Evolutionary conservation across 2,329 filamentous ascomycete genomes (phyloP).

Genomic region (Dothideomycetes sp.): DNA sequence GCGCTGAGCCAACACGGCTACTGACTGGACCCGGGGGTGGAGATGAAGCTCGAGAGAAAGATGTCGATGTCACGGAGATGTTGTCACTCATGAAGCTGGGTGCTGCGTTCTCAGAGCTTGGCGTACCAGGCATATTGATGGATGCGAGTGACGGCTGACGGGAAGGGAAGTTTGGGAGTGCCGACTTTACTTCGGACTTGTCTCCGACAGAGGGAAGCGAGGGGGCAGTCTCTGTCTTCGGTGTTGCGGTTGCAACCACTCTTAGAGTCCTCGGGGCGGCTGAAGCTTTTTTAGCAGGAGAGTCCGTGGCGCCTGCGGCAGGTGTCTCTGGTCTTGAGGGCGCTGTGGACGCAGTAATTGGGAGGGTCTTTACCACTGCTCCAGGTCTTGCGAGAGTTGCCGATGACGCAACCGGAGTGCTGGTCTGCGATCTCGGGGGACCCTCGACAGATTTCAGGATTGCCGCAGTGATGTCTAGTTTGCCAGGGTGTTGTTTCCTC

Average conservation of each 20-base stretch:
- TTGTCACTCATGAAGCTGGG: constrained; percentile 52
- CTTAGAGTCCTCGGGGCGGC: constrained; percentile 55
- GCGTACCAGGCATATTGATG: constrained; percentile 57
- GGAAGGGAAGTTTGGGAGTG: constrained; percentile 31
- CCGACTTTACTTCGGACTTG: constrained; percentile 14
- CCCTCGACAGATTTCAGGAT: constrained; percentile 15
- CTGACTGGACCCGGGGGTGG: constrained; percentile 38
- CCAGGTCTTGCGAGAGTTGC: not conserved
- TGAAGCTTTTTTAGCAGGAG: constrained; percentile 30
- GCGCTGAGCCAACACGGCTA: constrained; percentile 54
- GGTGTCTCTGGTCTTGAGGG: not conserved
- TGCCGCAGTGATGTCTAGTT: constrained; percentile 35
- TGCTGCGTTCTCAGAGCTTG: constrained; percentile 50
- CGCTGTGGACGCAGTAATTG: not conserved
- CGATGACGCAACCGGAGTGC: constrained; percentile 4
- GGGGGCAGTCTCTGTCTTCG: constrained; percentile 49
- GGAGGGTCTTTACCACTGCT: not conserved
- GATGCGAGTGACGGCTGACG: constrained; percentile 46
- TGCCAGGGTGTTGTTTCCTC: constrained; percentile 29
- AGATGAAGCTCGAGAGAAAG: constrained; percentile 61
- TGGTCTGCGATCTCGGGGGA: constrained; percentile 6
- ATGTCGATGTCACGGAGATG: constrained; percentile 61
- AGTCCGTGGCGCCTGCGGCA: constrained; percentile 19
- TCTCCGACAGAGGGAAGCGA: constrained; percentile 17
- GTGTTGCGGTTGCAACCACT: constrained; percentile 55